A percentile compares a stretch with the other conserved stretches of the same genome.
These are phyloP conservation scores for Phylloporus sp. DNA, from an alignment of 768 basidiomycete genomes.

Conservation along the genomic window DNA sequence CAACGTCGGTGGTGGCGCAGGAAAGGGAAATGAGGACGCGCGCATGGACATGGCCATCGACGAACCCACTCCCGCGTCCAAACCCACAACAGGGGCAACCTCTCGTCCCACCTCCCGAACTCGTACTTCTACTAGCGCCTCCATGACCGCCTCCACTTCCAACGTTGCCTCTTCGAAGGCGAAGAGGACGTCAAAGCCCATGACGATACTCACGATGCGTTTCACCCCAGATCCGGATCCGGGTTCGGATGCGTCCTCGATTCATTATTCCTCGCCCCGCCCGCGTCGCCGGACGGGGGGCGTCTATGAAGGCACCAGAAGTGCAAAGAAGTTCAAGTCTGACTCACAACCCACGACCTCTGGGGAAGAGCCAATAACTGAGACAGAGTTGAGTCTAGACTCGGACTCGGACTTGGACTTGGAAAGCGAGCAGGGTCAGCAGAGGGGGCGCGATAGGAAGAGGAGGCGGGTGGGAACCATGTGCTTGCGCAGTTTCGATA, in stretches of 20 bases:
- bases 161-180: not conserved
- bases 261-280: too few species aligned
- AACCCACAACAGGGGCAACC: constrained; percentile 11
- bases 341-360: constrained; percentile 3
- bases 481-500: not conserved
- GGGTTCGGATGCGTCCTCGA: too few species aligned
- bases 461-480: constrained; percentile 22
- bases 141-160: not conserved
- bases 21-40: not conserved
- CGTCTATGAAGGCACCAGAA: constrained; percentile 3
- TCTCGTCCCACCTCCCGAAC: constrained; percentile 12
- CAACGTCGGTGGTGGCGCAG: not conserved
- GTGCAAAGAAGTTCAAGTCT: not conserved
- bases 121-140: constrained; percentile 5
- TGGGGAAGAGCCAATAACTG: constrained; percentile 8
- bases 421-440: constrained; percentile 13
- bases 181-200: constrained; percentile 7
- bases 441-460: constrained; percentile 25
- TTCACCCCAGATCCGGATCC: too few species aligned
- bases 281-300: constrained; percentile 19
- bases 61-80: constrained; percentile 2
- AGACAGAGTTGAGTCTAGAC: too few species aligned
- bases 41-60: constrained; percentile 15
- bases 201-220: too few species aligned
- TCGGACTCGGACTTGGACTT: too few species aligned